Evolutionary conservation across 2,329 filamentous ascomycete genomes (phyloP).

Genomic region (Aspergillus nomiae): DNA sequence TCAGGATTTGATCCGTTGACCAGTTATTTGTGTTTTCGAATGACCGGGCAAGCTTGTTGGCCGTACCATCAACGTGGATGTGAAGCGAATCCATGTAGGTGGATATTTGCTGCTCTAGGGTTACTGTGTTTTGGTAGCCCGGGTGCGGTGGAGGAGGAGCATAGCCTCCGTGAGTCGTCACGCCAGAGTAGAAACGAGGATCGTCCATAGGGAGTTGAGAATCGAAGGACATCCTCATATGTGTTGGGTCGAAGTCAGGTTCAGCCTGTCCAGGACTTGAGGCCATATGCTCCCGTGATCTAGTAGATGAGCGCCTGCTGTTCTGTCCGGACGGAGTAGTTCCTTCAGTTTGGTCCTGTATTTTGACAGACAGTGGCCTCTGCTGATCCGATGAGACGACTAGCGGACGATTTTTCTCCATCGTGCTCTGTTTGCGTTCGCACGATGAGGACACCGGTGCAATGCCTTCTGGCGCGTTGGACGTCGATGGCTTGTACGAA

Average conservation of each 20-base stretch:
- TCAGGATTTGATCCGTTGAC: slow-evolving; percentile 24
- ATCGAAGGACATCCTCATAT: background rate
- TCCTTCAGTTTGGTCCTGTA: background rate
- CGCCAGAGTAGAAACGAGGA: slow-evolving; percentile 11
- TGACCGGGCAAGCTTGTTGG: slow-evolving; percentile 14
- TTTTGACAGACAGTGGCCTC: background rate
- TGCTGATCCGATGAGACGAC: slow-evolving; percentile 16
- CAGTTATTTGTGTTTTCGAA: slow-evolving; percentile 25
- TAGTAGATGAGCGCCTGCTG: background rate
- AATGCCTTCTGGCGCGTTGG: slow-evolving; percentile 4
- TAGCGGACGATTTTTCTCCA: slow-evolving; percentile 9
- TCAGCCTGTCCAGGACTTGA: background rate
- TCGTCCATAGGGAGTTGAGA: background rate
- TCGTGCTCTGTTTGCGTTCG: slow-evolving; percentile 3
- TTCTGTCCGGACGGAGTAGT: background rate
- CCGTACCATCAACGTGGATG: slow-evolving; percentile 20
- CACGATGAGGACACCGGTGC: background rate
- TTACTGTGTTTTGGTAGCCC: slow-evolving; percentile 24
- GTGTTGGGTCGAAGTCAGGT: background rate
- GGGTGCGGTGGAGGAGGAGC: slow-evolving; percentile 28
- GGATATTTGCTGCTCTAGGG: slow-evolving; percentile 24
- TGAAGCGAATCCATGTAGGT: slow-evolving; percentile 23
- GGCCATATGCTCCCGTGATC: background rate
- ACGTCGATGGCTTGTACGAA: slow-evolving; percentile 10
- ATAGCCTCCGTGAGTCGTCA: slow-evolving; percentile 24